These are phyloP conservation scores for Sordariomycetes sp. DNA, from an alignment of 2,329 filamentous ascomycete genomes.

Conservation along the genomic window DNA sequence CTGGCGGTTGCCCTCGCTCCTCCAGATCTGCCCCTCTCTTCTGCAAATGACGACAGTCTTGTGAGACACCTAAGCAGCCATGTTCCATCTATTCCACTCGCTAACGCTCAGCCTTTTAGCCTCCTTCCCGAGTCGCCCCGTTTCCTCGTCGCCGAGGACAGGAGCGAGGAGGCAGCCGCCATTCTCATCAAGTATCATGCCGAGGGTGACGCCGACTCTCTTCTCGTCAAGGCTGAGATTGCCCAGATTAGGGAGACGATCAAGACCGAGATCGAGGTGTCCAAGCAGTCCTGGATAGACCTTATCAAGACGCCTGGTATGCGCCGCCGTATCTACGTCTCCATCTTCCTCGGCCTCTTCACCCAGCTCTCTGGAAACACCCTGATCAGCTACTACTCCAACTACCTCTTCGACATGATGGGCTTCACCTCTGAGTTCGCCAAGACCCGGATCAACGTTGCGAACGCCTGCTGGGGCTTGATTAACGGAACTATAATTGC, in stretches of 20 bases:
- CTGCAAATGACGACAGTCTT: constrained; percentile 21
- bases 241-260: constrained; percentile 48
- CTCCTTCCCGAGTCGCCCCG: constrained; percentile 20
- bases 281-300: constrained; percentile 41
- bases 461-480: constrained; percentile 31
- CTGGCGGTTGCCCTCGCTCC: constrained; percentile 28
- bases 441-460: constrained; percentile 35
- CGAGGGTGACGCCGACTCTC: constrained; percentile 36
- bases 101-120: constrained; percentile 1
- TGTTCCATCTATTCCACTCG: too few species aligned
- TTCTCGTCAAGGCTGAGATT: constrained; percentile 47
- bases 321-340: constrained; percentile 35
- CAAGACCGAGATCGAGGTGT: constrained; percentile 39
- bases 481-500: constrained; percentile 28
- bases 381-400: constrained; percentile 37
- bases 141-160: constrained; percentile 19
- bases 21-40: constrained; percentile 29
- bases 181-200: constrained; percentile 33
- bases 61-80: not conserved
- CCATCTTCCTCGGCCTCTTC: constrained; percentile 38
- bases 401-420: constrained; percentile 32
- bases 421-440: constrained; percentile 26
- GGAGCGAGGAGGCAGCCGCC: constrained; percentile 18
- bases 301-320: constrained; percentile 38
- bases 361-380: constrained; percentile 43